Percentiles rank a stretch among this genome's conserved stretches.
These are phyloP conservation scores for Petunia hybrid DNA, from an alignment of 305 asterid species.

Conservation along the genomic window DNA sequence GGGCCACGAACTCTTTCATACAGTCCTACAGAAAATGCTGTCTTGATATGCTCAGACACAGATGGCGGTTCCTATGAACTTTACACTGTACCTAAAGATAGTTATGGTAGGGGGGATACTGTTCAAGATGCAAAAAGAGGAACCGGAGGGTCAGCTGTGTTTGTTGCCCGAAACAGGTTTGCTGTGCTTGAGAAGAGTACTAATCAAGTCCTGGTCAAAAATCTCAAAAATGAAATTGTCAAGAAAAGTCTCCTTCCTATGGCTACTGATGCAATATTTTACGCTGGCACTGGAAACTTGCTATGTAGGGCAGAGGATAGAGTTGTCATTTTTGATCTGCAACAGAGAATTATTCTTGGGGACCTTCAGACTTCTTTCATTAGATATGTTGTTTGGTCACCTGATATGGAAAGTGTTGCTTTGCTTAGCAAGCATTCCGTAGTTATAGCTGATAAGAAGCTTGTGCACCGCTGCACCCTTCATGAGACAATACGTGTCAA, in stretches of 20 bases:
- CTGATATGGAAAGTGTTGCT: constrained; percentile 75
- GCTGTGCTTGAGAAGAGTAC: constrained; percentile 62
- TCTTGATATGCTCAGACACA: constrained; percentile 62
- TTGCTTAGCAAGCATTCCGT: constrained; percentile 73
- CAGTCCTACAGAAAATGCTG: constrained; percentile 72
- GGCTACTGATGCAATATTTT: constrained; percentile 65
- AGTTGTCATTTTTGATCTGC: constrained; percentile 69
- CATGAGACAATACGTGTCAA: constrained; percentile 80
- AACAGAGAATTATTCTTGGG: constrained; percentile 65
- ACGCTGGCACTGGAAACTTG: constrained; percentile 74
- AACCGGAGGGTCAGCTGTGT: constrained; percentile 67
- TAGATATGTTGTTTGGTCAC: constrained; percentile 73
- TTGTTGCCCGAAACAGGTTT: constrained; percentile 70
- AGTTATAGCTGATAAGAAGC: constrained; percentile 73
- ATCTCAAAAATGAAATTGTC: constrained; percentile 46
- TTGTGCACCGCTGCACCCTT: constrained; percentile 75
- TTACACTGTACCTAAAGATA: constrained; percentile 64
- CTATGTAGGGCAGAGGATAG: constrained; percentile 77
- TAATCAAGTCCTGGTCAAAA: constrained; percentile 46
- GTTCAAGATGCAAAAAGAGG: constrained; percentile 73
- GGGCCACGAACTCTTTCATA: constrained; percentile 67
- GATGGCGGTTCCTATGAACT: constrained; percentile 79
- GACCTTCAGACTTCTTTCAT: constrained; percentile 68
- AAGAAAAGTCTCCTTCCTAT: constrained; percentile 61
- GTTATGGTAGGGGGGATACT: constrained; percentile 61